phyloP scores from a whole-genome alignment of 176 grass and related monocot species.

The Calamus simplicifolius region DNA sequence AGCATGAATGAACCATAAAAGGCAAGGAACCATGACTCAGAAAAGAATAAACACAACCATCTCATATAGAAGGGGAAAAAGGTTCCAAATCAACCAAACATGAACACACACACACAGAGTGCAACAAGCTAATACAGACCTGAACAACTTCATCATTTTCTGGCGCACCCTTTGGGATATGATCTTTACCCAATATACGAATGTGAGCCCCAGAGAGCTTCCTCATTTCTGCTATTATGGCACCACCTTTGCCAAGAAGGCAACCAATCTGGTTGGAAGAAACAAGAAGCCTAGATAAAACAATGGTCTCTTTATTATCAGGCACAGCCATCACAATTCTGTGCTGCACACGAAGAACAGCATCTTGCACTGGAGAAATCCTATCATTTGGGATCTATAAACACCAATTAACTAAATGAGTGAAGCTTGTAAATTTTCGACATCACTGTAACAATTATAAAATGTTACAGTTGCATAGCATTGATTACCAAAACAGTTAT shows the following conservation, averaged over 20 bases:
- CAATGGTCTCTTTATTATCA: slow-evolving; percentile 41
- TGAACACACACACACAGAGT: neutral
- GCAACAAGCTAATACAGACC: slow-evolving; percentile 31
- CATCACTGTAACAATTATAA: too few species aligned
- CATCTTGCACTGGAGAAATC: slow-evolving; percentile 83
- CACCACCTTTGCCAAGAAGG: slow-evolving; percentile 85
- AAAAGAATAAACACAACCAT: neutral
- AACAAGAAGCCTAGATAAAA: slow-evolving; percentile 52
- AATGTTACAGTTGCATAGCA: too few species aligned
- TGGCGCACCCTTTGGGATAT: slow-evolving; percentile 50
- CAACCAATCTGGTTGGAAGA: slow-evolving; percentile 73
- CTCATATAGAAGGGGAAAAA: neutral
- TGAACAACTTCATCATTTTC: slow-evolving; percentile 80
- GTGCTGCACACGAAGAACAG: slow-evolving; percentile 74
- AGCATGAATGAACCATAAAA: neutral
- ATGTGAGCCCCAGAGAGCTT: slow-evolving; percentile 83
- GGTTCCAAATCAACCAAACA: too few species aligned
- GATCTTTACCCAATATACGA: slow-evolving; percentile 68
- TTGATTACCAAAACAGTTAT: too few species aligned
- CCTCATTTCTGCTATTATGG: slow-evolving; percentile 91
- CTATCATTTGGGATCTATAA: slow-evolving; percentile 67
- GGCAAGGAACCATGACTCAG: neutral
- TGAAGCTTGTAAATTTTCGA: too few species aligned
- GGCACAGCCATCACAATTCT: slow-evolving; percentile 38
- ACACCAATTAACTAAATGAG: neutral